Evolutionary conservation across 106 monocot species (phyloP).

Genomic region (Apostasia shenzhenica): DNA sequence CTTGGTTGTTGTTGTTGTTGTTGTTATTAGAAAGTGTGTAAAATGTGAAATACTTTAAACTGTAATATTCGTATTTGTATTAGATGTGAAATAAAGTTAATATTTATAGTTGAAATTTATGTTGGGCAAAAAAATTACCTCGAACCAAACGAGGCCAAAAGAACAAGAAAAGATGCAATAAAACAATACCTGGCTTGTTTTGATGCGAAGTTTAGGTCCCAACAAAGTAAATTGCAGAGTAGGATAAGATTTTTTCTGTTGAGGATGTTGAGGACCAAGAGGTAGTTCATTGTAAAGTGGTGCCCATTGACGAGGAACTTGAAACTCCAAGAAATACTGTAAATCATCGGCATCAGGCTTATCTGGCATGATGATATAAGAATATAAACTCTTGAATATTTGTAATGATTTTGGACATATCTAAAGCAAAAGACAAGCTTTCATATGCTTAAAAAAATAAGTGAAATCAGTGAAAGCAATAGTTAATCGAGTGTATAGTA

Average conservation of each 20-base stretch:
- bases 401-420: not conserved
- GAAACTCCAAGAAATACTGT: slow-evolving; percentile 87
- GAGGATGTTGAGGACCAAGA: slow-evolving; percentile 78
- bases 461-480: no score
- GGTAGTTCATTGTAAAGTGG: slow-evolving; percentile 79
- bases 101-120: no score
- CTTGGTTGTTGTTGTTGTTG: no score
- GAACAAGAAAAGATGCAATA: not conserved
- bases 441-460: no score
- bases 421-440: not conserved
- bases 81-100: no score
- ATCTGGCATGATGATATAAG: slow-evolving; percentile 35
- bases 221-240: slow-evolving; percentile 67
- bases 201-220: slow-evolving; percentile 74
- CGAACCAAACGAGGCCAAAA: not conserved
- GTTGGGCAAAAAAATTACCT: no score
- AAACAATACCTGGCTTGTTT: slow-evolving; percentile 67
- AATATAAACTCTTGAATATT: not conserved
- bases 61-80: no score
- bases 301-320: slow-evolving; percentile 92
- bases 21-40: no score
- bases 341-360: slow-evolving; percentile 81
- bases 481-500: no score
- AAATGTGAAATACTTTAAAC: no score
- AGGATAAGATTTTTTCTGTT: slow-evolving; percentile 66